A percentile compares a stretch with the other conserved stretches of the same genome.
Evolutionary conservation across 208 protist species (phyloP).

Genomic region (Trypanosomatidae sp.): DNA sequence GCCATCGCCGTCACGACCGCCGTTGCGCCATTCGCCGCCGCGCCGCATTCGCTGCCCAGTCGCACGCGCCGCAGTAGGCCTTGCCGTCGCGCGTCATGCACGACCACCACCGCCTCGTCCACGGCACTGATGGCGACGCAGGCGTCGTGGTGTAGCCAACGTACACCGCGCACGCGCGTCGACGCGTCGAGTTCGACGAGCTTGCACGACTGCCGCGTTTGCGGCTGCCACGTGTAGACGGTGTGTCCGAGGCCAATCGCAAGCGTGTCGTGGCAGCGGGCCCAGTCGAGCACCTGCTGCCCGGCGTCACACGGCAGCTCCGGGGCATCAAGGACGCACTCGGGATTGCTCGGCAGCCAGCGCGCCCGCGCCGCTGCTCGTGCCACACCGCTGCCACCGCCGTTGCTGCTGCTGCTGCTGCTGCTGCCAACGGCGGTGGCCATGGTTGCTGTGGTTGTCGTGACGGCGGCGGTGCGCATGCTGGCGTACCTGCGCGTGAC

Average conservation of each 20-base stretch:
- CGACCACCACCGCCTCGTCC: slow-evolving; percentile 35
- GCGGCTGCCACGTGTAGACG: slow-evolving; percentile 61
- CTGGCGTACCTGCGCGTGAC: neutral
- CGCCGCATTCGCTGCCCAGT: neutral
- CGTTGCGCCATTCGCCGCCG: slow-evolving; percentile 1
- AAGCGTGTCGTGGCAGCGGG: slow-evolving; percentile 69
- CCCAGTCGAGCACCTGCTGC: slow-evolving; percentile 80
- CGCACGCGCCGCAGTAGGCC: slow-evolving; percentile 33
- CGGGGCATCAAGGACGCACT: slow-evolving; percentile 66
- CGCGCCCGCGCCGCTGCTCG: too few relatives aligned
- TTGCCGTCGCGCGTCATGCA: slow-evolving; percentile 50
- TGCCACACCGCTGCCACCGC: too few relatives aligned
- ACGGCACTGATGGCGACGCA: slow-evolving; percentile 48
- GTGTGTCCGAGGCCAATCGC: slow-evolving; percentile 61
- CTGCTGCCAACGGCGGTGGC: too few relatives aligned
- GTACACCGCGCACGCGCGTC: slow-evolving; percentile 28
- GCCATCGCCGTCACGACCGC: slow-evolving; percentile 39
- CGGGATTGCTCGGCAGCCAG: too few relatives aligned
- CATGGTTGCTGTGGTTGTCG: slow-evolving; percentile 9
- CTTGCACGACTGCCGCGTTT: slow-evolving; percentile 27
- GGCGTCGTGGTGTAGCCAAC: slow-evolving; percentile 67
- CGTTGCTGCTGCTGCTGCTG: too few relatives aligned
- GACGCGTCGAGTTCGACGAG: slow-evolving; percentile 41
- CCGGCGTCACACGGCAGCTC: slow-evolving; percentile 35
- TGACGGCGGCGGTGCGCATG: neutral